Conservation (phyloP, 495 filamentous ascomycete species). For the Rostrohypoxylon terebratum region DNA sequence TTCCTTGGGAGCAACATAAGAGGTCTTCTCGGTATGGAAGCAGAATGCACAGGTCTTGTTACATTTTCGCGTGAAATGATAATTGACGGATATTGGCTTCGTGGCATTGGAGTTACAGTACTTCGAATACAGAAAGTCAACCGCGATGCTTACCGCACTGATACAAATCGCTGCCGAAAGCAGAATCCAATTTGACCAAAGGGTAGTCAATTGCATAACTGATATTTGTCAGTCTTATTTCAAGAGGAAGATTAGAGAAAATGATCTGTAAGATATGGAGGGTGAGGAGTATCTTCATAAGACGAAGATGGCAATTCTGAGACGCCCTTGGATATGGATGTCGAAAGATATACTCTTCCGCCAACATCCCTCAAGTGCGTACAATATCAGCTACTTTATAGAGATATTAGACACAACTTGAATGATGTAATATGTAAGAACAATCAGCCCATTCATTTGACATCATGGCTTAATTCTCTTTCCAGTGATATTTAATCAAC, state of each 20-base stretch:
- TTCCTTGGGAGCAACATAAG: slow-evolving; percentile 53
- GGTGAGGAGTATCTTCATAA: neutral
- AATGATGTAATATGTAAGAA: neutral
- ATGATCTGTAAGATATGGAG: neutral
- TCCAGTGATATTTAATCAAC: neutral
- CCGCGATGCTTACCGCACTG: neutral
- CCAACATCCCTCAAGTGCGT: neutral
- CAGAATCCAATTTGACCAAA: neutral
- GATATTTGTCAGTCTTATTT: neutral
- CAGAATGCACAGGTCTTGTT: slow-evolving; percentile 67
- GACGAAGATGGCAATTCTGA: neutral
- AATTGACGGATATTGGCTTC: slow-evolving; percentile 61
- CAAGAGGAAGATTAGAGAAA: neutral
- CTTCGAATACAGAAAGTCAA: slow-evolving; percentile 3
- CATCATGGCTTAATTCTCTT: neutral
- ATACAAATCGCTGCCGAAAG: neutral
- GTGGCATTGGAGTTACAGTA: neutral
- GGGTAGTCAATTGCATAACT: neutral
- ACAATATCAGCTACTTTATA: neutral
- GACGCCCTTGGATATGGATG: neutral
- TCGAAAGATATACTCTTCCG: neutral
- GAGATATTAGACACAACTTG: neutral
- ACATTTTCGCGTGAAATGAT: slow-evolving; percentile 63
- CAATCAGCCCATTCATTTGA: neutral
- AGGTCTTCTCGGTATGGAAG: slow-evolving; percentile 67